These are phyloP conservation scores for Cyclotella cryptica DNA, from an alignment of 108 stramenopile species.

Conservation along the genomic window DNA sequence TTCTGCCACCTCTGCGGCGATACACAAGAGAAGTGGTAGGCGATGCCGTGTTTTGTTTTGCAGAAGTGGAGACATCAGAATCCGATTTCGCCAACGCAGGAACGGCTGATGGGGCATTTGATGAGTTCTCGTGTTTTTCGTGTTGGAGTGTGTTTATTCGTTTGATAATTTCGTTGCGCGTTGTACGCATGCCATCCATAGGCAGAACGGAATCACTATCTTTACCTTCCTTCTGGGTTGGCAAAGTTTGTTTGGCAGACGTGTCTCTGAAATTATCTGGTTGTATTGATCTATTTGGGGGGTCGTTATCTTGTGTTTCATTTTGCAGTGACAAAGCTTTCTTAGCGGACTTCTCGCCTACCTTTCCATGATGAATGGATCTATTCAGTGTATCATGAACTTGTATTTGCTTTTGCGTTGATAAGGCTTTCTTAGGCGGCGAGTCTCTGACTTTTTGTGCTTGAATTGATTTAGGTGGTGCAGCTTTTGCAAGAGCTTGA, in stretches of 20 bases:
- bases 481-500: too few species aligned
- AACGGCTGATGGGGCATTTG: not conserved
- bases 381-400: too few species aligned
- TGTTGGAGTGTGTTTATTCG: not conserved
- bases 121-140: not conserved
- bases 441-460: too few species aligned
- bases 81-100: not conserved
- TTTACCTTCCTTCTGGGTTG: not conserved
- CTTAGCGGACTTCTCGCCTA: too few species aligned
- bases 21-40: conserved; percentile 3
- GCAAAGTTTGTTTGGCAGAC: not conserved
- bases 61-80: not conserved
- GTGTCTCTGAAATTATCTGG: not conserved
- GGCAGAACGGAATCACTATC: not conserved
- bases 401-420: too few species aligned
- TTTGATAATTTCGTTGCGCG: conserved; percentile 10
- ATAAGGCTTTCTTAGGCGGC: too few species aligned
- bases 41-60: not conserved
- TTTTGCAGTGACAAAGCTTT: not conserved
- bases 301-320: not conserved
- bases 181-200: not conserved
- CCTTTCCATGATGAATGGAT: too few species aligned
- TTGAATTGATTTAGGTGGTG: too few species aligned
- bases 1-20: conserved; percentile 21
- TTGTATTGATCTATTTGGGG: not conserved